Evolutionary conservation across 768 basidiomycete species (phyloP).

Genomic region (Pleurotus citrinopileatus): DNA sequence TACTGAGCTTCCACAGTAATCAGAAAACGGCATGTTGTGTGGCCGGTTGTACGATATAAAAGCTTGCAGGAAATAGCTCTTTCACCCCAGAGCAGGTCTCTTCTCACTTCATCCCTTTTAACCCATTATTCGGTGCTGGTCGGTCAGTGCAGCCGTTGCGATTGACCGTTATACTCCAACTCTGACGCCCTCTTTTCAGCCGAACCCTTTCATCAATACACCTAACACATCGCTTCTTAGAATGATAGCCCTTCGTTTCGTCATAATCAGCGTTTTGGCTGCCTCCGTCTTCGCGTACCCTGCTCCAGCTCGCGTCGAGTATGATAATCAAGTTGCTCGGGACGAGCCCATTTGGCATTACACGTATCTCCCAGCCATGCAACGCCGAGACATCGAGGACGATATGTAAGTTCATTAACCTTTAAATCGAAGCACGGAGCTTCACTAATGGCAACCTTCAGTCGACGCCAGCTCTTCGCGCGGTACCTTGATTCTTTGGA

Average conservation of each 20-base stretch:
- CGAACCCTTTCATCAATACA: too few species aligned
- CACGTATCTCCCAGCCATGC: too few species aligned
- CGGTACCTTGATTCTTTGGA: neutral
- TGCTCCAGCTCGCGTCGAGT: neutral
- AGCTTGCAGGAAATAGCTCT: too few species aligned
- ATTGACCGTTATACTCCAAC: too few species aligned
- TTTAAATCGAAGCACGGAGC: neutral
- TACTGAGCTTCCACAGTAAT: too few species aligned
- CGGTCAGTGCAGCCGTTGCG: too few species aligned
- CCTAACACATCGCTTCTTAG: neutral
- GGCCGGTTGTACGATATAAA: too few species aligned
- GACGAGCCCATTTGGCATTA: neutral
- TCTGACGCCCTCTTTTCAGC: too few species aligned
- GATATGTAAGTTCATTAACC: neutral
- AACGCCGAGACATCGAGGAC: neutral
- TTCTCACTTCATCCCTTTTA: too few species aligned
- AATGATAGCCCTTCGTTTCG: neutral
- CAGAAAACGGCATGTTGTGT: too few species aligned
- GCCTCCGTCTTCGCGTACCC: neutral
- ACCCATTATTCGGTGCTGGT: too few species aligned
- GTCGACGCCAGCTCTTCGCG: neutral
- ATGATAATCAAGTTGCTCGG: neutral
- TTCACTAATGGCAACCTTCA: neutral
- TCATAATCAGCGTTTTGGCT: neutral
- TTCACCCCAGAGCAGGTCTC: too few species aligned